Percentiles rank a stretch among this genome's conserved stretches.
Evolutionary conservation across 1,284 basidiomycete species (phyloP).

Genomic region (Inonotus hispidus): DNA sequence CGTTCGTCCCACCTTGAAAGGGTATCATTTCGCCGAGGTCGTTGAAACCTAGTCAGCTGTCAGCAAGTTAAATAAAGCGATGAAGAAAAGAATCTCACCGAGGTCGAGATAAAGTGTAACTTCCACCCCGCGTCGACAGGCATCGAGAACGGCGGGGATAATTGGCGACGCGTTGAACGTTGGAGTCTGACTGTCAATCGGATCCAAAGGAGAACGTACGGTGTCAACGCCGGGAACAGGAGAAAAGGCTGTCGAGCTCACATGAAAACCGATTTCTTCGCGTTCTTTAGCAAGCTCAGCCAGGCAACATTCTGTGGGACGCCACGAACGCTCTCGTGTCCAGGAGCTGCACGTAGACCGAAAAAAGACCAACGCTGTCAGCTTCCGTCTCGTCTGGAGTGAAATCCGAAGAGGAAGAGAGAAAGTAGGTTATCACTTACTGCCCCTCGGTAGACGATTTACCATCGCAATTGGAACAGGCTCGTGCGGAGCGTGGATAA

Average conservation of each 20-base stretch:
- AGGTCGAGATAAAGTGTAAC: slow-evolving; percentile 61
- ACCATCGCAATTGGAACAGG: slow-evolving; percentile 73
- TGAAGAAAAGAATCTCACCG: slow-evolving; percentile 27
- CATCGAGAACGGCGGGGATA: slow-evolving; percentile 58
- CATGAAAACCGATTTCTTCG: slow-evolving; percentile 68
- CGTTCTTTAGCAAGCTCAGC: slow-evolving; percentile 68
- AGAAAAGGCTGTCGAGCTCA: slow-evolving; percentile 26
- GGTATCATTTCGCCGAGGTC: slow-evolving; percentile 70
- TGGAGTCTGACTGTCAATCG: slow-evolving; percentile 52
- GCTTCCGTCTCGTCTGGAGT: neutral
- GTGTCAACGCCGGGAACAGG: neutral
- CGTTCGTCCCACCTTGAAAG: slow-evolving; percentile 78
- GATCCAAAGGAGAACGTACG: neutral
- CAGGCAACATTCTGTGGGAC: slow-evolving; percentile 75
- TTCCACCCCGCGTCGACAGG: slow-evolving; percentile 62
- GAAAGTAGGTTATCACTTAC: slow-evolving; percentile 24
- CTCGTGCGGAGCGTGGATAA: slow-evolving; percentile 51
- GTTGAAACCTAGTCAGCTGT: slow-evolving; percentile 42
- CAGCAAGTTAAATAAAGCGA: neutral
- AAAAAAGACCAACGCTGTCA: neutral
- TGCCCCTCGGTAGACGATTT: slow-evolving; percentile 64
- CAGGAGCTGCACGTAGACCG: slow-evolving; percentile 29
- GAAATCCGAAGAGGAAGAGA: slow-evolving; percentile 8
- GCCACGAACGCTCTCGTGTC: slow-evolving; percentile 45
- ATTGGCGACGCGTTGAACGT: slow-evolving; percentile 72